Evolutionary conservation across 164 flowering plant species (phyloP), one percentile per base, ranked within the genome.

Genomic region (Stephania japonica): DNA sequence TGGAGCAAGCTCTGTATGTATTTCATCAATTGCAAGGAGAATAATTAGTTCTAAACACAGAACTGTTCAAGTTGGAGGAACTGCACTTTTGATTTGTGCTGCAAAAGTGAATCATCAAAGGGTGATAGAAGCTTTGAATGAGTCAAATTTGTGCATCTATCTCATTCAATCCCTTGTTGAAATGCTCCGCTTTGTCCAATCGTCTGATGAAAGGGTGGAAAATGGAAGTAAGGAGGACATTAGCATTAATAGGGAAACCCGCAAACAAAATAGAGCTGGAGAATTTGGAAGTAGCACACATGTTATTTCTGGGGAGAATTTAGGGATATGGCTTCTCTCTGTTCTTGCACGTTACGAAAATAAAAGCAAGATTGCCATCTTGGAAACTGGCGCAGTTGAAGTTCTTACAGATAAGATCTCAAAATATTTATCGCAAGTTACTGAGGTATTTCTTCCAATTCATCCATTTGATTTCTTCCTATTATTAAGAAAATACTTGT

Each of bases 381-480:
- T 95, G 99, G 99, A 95, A 75, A 89, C 95, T 75, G 98, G 93
- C 76, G 95, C 91, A 47, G 75, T 95, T 84, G 99, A 95, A 81
- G 86, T 90, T 72, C 86, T 95, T 53, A 89, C 92, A 9, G 98
- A 89, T 41, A 91, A 81, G 81, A 88, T 94, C 50, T 82, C 90
- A 64, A 80, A 85, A 70, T 75, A 78, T 80, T 85, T 77, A 68
- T 78, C 79, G 13, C 88, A 81, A 43, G 87, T 81, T 72, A 27
- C 80, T 67, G 94, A 89, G 99, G 99, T 95, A 85, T 61, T 49
- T 61, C 70, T 59, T 16, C 64, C 64, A 59, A 6, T n/a, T 56
- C 19, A 16, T 56, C 19, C 18, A 0, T 53, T 56, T 56, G 6
- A 6, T 56, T 56, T 56, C 6, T 3, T 19, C 16, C 19, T 56